phyloP scores from a whole-genome alignment of 2,329 filamentous ascomycete genomes.

The Fusarium sp. region DNA sequence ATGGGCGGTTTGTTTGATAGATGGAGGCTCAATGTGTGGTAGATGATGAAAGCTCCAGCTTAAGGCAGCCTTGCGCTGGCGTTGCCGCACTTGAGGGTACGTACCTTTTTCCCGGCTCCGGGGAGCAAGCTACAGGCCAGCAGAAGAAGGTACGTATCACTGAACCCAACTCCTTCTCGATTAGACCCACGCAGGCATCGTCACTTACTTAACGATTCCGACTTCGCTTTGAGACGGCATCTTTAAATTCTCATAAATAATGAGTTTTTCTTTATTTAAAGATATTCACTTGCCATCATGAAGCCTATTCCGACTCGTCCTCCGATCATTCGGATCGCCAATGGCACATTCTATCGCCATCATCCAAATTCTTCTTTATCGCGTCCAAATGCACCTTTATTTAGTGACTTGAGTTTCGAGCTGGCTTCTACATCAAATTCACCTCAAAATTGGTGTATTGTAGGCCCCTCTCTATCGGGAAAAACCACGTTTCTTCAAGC shows the following conservation, averaged over 20 bases:
- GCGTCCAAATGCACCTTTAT: slow-evolving; percentile 77
- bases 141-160: slow-evolving; percentile 5
- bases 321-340: slow-evolving; percentile 77
- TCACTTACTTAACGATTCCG: slow-evolving; percentile 36
- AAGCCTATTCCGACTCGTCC: slow-evolving; percentile 56
- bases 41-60: slow-evolving; percentile 42
- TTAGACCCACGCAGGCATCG: slow-evolving; percentile 30
- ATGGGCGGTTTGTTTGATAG: slow-evolving; percentile 4
- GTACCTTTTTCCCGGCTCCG: slow-evolving; percentile 30
- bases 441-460: slow-evolving; percentile 81
- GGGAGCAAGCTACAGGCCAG: slow-evolving; percentile 24
- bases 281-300: slow-evolving; percentile 44
- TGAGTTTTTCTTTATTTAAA: slow-evolving; percentile 6
- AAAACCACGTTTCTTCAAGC: slow-evolving; percentile 87
- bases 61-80: slow-evolving; percentile 43
- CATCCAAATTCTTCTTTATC: slow-evolving; percentile 69
- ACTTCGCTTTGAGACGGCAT: slow-evolving; percentile 30
- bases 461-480: slow-evolving; percentile 82
- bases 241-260: slow-evolving; percentile 8
- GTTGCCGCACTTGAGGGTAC: slow-evolving; percentile 35
- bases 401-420: slow-evolving; percentile 76
- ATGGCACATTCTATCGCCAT: slow-evolving; percentile 86
- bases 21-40: slow-evolving; percentile 20
- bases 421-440: slow-evolving; percentile 68
- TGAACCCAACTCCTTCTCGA: slow-evolving; percentile 2